phyloP scores from a whole-genome alignment of 208 protist species.

The Angomonas deanei region DNA sequence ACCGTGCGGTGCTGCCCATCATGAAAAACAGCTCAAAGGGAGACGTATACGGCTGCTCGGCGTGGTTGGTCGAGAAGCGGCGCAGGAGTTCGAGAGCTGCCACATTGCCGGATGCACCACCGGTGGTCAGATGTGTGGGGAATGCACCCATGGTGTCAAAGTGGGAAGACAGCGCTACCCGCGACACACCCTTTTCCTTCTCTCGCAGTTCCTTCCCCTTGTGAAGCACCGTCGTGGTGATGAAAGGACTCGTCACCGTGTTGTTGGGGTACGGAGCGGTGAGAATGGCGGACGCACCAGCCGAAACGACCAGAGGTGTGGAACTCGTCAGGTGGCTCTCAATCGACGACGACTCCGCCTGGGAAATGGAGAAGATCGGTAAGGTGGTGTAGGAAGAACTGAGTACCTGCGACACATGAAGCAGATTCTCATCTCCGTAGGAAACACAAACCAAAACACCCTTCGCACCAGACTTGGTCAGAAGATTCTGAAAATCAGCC shows the following conservation, averaged over 20 bases:
- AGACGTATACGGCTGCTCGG: not conserved
- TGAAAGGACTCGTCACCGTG: conserved; percentile 25
- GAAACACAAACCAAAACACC: conserved; percentile 53
- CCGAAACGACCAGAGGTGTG: conserved; percentile 42
- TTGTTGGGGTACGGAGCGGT: conserved; percentile 25
- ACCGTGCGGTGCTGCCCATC: conserved; percentile 59
- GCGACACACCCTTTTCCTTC: conserved; percentile 14
- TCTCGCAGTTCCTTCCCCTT: conserved; percentile 22
- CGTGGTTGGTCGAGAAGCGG: conserved; percentile 24
- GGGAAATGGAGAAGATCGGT: conserved; percentile 56
- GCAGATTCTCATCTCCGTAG: conserved; percentile 37
- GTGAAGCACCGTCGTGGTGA: conserved; percentile 29
- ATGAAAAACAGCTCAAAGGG: conserved; percentile 48
- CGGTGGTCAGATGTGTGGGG: conserved; percentile 37
- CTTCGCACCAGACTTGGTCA: conserved; percentile 15
- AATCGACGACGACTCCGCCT: conserved; percentile 21
- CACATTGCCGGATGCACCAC: conserved; percentile 44
- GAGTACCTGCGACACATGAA: conserved; percentile 29
- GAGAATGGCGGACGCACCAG: conserved; percentile 22
- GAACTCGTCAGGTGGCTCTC: conserved; percentile 8
- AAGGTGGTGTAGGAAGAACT: conserved; percentile 9
- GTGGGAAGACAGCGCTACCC: conserved; percentile 58
- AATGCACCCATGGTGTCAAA: conserved; percentile 72
- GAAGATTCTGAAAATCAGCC: conserved; percentile 24
- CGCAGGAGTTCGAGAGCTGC: conserved; percentile 74